phyloP scores from a whole-genome alignment of 805 yeast genomes.

The Ogataea sp. region DNA sequence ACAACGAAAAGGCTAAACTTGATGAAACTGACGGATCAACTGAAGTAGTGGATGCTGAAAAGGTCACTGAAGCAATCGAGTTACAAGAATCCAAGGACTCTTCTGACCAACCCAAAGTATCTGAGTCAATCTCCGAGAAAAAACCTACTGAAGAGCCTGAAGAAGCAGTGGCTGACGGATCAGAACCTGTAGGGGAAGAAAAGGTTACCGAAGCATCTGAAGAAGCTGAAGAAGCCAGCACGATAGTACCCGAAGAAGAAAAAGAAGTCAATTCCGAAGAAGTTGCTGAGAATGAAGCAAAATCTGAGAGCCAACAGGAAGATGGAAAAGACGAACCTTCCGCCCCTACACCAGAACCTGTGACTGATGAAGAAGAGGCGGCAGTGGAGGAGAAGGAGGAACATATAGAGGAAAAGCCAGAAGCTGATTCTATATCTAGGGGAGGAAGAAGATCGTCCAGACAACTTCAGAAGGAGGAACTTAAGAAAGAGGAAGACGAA shows the following conservation, averaged over 20 bases:
- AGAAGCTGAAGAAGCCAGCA: too few species aligned
- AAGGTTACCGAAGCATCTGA: too few species aligned
- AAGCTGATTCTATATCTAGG: not conserved
- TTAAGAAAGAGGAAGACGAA: not conserved
- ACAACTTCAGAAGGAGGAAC: slow-evolving; percentile 1
- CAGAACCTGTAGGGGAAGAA: not conserved
- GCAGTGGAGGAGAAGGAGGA: not conserved
- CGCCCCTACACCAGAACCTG: slow-evolving; percentile 9
- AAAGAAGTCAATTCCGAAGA: not conserved
- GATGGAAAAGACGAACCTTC: not conserved
- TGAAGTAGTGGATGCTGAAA: not conserved
- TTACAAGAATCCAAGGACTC: too few species aligned
- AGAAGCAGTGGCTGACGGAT: not conserved
- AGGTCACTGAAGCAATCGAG: not conserved
- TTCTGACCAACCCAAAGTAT: too few species aligned
- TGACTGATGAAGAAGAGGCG: slow-evolving; percentile 1
- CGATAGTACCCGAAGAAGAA: slow-evolving; percentile 3
- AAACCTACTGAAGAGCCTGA: slow-evolving; percentile 4
- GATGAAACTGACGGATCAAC: not conserved
- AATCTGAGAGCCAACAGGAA: too few species aligned
- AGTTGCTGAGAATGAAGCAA: too few species aligned
- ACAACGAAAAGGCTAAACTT: too few species aligned
- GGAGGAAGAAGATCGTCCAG: too few species aligned
- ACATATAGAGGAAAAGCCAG: not conserved
- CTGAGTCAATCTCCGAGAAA: too few species aligned